Conservation (phyloP, 805 yeast genomes). For the Teunomyces atbi region DNA sequence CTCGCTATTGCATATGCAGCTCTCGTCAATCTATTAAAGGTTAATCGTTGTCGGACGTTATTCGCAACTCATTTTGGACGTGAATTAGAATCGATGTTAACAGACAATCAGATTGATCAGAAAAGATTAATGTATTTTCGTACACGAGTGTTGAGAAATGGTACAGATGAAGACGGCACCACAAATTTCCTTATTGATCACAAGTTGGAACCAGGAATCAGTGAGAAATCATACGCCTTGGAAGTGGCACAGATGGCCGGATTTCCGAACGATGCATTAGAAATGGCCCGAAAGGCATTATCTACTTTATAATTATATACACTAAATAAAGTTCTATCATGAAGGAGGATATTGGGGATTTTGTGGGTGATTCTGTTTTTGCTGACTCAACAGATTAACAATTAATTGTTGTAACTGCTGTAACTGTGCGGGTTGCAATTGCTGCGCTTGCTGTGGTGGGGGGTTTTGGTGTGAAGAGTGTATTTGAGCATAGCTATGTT, state of each 20-base stretch:
- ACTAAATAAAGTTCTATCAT: neutral
- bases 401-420: constrained; percentile 25
- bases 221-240: constrained; percentile 71
- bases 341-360: neutral
- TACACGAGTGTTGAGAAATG: constrained; percentile 30
- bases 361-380: constrained; percentile 8
- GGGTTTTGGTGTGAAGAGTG: constrained; percentile 9
- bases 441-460: constrained; percentile 5
- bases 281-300: constrained; percentile 45
- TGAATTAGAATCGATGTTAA: constrained; percentile 38
- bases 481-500: constrained; percentile 10
- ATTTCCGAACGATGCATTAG: constrained; percentile 60
- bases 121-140: constrained; percentile 26
- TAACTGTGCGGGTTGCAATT: constrained; percentile 20
- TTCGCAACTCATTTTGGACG: constrained; percentile 83
- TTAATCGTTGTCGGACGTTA: constrained; percentile 66
- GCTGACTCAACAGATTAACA: constrained; percentile 18
- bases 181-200: constrained; percentile 49
- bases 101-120: constrained; percentile 25
- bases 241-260: constrained; percentile 79
- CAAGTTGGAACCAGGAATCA: constrained; percentile 61
- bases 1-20: constrained; percentile 82
- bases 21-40: constrained; percentile 50
- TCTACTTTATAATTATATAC: neutral
- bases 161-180: constrained; percentile 8